Evolutionary conservation across 257 asterid genomes (phyloP), one percentile per base, ranked within the genome.

Genomic region (Agastache rugosa): DNA sequence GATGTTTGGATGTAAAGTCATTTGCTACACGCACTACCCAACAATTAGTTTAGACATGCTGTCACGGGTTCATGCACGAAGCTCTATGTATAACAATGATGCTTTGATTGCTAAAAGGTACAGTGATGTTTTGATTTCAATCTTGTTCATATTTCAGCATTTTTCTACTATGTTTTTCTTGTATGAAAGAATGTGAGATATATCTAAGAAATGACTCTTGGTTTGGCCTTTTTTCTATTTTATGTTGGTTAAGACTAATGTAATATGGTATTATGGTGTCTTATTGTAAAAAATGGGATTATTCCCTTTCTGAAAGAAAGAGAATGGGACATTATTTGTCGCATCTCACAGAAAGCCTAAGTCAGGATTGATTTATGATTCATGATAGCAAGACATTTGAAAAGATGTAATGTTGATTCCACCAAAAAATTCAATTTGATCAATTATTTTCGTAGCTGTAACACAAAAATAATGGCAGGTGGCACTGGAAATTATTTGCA

Each of bases 41-140:
- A 95, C 99, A 4, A 95, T 95, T 72, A 95, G 99, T 77, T 83
- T 92, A 65, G 96, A 95, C 83, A 95, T 95, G 99, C 87, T 95
- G 65, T 92, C 98, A 53, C 87, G 98, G 80, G 94, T 95, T 77
- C 85, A 74, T 39, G 73, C 89, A 29, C 87, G 86, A 75, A 89
- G 84, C 76, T 90, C 98, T 64, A 84, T 88, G 96, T 95, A 95
- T 81, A 95, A 95, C 79, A 95, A 95, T 78, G 98, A 87, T 65
- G 78, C 88, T 55, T 53, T 86, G 73, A 83, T 95, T 81, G 93
- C 96, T 41, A 85, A 83, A 80, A 95, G 97, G 99, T 94, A 76
- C 23, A n/a, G 23, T 14, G 23, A 44, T 14, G 25, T n/a, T 72
- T 15, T 69, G 20, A 14, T 58, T 48, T 27, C 22, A 8, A 37